phyloP scores from a whole-genome alignment of 2,329 filamentous ascomycete genomes.

The Cladophialophora yegresii region DNA sequence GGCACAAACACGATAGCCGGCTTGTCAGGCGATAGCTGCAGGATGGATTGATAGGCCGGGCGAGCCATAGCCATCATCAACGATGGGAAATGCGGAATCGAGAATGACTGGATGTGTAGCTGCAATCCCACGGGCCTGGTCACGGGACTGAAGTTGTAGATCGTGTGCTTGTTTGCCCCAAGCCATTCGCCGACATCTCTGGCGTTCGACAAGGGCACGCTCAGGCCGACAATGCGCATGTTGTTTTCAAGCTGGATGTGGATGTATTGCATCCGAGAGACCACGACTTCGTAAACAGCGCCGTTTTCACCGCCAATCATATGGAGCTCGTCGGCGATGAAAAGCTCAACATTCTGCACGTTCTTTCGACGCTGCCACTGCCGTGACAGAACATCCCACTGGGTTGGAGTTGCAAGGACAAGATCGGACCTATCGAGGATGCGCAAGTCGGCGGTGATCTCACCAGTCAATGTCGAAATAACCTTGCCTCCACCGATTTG shows the following conservation, averaged over 20 bases:
- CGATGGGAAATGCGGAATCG: conserved; percentile 94
- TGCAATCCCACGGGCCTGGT: conserved; percentile 86
- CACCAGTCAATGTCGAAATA: conserved; percentile 89
- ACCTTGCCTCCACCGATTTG: conserved; percentile 78
- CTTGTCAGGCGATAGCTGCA: conserved; percentile 84
- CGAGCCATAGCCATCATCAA: conserved; percentile 99
- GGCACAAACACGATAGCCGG: conserved; percentile 91
- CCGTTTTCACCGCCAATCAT: conserved; percentile 84
- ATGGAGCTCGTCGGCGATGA: conserved; percentile 94
- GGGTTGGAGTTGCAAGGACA: conserved; percentile 84
- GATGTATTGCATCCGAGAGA: conserved; percentile 98
- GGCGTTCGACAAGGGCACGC: conserved; percentile 89
- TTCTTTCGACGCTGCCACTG: conserved; percentile 98
- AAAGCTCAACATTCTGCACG: conserved; percentile 82
- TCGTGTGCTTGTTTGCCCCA: conserved; percentile 94
- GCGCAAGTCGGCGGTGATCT: conserved; percentile 87
- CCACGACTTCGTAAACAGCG: conserved; percentile 90
- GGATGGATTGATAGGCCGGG: conserved; percentile 84
- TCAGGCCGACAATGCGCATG: conserved; percentile 83
- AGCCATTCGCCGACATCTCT: conserved; percentile 97
- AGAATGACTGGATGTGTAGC: conserved; percentile 92
- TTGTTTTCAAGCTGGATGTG: conserved; percentile 81
- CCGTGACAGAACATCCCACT: conserved; percentile 94
- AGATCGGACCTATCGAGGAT: conserved; percentile 84
- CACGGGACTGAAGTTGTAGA: conserved; percentile 97